These are phyloP conservation scores for Colletotrichum tropicicola DNA, from an alignment of 2,329 filamentous ascomycete species.

Conservation along the genomic window DNA sequence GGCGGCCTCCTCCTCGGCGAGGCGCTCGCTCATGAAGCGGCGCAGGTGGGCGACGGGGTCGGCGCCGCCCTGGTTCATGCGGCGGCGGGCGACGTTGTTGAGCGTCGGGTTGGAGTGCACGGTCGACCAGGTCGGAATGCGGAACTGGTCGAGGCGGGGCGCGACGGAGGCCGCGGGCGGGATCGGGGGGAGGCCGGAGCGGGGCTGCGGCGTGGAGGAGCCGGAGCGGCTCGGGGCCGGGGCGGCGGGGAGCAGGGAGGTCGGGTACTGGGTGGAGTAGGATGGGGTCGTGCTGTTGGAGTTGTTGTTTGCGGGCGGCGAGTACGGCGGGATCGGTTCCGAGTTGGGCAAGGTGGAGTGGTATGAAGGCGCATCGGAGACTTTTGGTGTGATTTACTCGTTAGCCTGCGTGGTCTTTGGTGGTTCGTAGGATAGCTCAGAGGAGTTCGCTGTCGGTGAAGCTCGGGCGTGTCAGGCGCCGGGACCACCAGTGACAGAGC, in stretches of 20 bases:
- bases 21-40: slow-evolving; percentile 44
- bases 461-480: not conserved
- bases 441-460: slow-evolving; percentile 1
- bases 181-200: slow-evolving; percentile 60
- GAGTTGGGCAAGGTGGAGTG: slow-evolving; percentile 61
- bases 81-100: slow-evolving; percentile 69
- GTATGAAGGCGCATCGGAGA: slow-evolving; percentile 73
- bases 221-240: slow-evolving; percentile 37
- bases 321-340: slow-evolving; percentile 61
- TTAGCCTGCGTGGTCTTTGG: not conserved
- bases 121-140: slow-evolving; percentile 67
- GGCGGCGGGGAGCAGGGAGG: slow-evolving; percentile 25
- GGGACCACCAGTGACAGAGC: not conserved
- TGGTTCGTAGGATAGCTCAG: not conserved
- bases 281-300: slow-evolving; percentile 23
- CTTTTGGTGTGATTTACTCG: slow-evolving; percentile 41
- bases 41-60: slow-evolving; percentile 41
- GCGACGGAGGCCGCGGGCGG: slow-evolving; percentile 44
- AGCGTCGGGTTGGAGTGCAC: slow-evolving; percentile 65
- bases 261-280: slow-evolving; percentile 31
- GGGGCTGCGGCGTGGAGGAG: slow-evolving; percentile 34
- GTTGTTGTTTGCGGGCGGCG: slow-evolving; percentile 44
- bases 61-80: slow-evolving; percentile 50
- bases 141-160: slow-evolving; percentile 58
- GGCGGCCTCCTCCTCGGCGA: slow-evolving; percentile 45